Percentiles rank a stretch among this genome's conserved stretches.
Conservation (phyloP, 345 rosid genomes). For the Sisymbrium altissimum region DNA sequence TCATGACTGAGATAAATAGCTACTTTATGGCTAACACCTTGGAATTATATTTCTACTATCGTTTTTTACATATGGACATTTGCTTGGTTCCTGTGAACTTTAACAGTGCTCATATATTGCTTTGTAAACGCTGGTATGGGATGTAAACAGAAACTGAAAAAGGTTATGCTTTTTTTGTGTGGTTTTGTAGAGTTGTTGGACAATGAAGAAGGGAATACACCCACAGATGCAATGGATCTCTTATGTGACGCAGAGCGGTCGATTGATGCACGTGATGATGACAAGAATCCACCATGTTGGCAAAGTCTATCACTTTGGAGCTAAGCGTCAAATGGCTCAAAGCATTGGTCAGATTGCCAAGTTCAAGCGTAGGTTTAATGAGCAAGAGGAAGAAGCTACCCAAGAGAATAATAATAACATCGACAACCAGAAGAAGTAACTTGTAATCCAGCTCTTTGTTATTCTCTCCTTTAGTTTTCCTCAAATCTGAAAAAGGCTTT, state of each 20-base stretch:
- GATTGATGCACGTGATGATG: conserved; percentile 89
- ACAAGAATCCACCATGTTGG: conserved; percentile 78
- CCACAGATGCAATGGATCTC: conserved; percentile 98
- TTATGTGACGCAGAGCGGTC: conserved; percentile 83
- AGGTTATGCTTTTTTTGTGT: neutral
- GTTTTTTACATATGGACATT: neutral
- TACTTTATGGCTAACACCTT: neutral
- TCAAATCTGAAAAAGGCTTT: neutral
- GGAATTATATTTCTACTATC: neutral
- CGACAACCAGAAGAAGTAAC: conserved; percentile 29
- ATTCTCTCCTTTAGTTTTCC: neutral
- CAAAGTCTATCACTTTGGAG: conserved; percentile 82
- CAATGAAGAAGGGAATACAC: conserved; percentile 92
- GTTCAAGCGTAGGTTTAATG: conserved; percentile 75
- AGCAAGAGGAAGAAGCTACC: conserved; percentile 39
- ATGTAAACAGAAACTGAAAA: neutral
- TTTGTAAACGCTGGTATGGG: neutral
- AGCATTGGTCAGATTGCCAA: conserved; percentile 81
- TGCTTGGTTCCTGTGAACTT: neutral
- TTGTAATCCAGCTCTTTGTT: neutral
- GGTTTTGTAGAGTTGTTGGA: conserved; percentile 22
- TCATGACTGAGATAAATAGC: neutral
- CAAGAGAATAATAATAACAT: conserved; percentile 9
- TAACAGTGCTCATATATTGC: neutral
- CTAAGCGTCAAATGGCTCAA: conserved; percentile 85